Evolutionary conservation across 768 basidiomycete species (phyloP).

Genomic region (Termitomyces sp.): DNA sequence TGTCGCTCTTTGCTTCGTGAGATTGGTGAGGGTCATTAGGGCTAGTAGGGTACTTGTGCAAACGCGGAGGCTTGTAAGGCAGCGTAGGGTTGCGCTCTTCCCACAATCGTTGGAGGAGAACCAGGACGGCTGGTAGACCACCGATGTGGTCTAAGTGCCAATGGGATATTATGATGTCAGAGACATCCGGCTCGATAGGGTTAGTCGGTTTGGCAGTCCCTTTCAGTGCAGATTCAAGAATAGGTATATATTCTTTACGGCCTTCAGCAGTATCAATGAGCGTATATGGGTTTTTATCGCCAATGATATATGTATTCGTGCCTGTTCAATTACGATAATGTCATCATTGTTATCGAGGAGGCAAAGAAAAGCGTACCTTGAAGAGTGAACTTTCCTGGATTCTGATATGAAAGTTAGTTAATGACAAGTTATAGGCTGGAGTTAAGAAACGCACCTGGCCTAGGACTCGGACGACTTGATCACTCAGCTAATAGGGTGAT

Average conservation of each 20-base stretch:
- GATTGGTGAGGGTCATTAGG: constrained; percentile 12
- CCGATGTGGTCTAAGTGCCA: constrained; percentile 84
- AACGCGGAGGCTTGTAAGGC: constrained; percentile 58
- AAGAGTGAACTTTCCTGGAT: constrained; percentile 84
- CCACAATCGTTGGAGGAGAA: constrained; percentile 63
- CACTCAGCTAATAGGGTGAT: constrained; percentile 48
- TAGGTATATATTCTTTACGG: constrained; percentile 54
- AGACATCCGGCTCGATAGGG: constrained; percentile 50
- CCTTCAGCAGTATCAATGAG: constrained; percentile 86
- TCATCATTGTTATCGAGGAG: neutral
- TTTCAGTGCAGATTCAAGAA: constrained; percentile 58
- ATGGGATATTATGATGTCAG: constrained; percentile 90
- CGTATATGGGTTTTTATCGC: constrained; percentile 61
- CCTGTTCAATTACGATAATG: constrained; percentile 35
- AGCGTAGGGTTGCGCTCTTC: constrained; percentile 34
- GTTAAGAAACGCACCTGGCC: constrained; percentile 53
- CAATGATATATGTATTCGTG: constrained; percentile 87
- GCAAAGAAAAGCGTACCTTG: constrained; percentile 47
- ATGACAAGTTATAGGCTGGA: neutral
- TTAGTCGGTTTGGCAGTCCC: constrained; percentile 27
- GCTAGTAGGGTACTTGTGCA: constrained; percentile 66
- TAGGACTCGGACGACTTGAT: constrained; percentile 60
- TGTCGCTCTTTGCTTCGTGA: constrained; percentile 23
- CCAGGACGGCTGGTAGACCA: constrained; percentile 68
- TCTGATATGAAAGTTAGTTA: constrained; percentile 34